Percentiles rank a stretch among this genome's conserved stretches.
Evolutionary conservation across 2,329 filamentous ascomycete species (phyloP).

Genomic region (Ascochyta lentis): DNA sequence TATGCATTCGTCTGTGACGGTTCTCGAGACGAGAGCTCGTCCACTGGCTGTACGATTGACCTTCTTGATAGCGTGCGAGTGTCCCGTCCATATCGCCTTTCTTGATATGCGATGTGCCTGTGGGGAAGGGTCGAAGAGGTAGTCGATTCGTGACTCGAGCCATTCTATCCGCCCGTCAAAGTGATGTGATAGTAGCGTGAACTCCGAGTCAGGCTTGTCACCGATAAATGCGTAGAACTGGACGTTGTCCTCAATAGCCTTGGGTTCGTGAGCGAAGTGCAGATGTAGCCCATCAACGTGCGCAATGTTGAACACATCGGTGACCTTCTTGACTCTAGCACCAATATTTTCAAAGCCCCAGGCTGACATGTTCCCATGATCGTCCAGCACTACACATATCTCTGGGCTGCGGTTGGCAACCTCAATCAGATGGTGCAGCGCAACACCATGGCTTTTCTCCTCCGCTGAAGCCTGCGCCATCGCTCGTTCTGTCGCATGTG

Average conservation of each 20-base stretch:
- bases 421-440: slow-evolving; percentile 83
- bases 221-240: slow-evolving; percentile 78
- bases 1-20: slow-evolving; percentile 77
- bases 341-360: slow-evolving; percentile 92
- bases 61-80: slow-evolving; percentile 80
- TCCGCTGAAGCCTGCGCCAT: slow-evolving; percentile 67
- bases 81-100: slow-evolving; percentile 79
- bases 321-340: slow-evolving; percentile 68
- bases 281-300: slow-evolving; percentile 69
- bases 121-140: slow-evolving; percentile 77
- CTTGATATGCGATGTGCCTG: slow-evolving; percentile 64
- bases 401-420: slow-evolving; percentile 86
- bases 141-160: slow-evolving; percentile 78
- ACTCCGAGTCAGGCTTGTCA: slow-evolving; percentile 63
- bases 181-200: slow-evolving; percentile 80
- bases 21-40: slow-evolving; percentile 79
- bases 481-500: slow-evolving; percentile 75
- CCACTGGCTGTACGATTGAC: slow-evolving; percentile 86
- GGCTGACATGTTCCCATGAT: slow-evolving; percentile 83
- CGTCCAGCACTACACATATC: slow-evolving; percentile 84
- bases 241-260: slow-evolving; percentile 61
- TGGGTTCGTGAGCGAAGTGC: slow-evolving; percentile 45
- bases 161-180: slow-evolving; percentile 86
- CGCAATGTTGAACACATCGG: slow-evolving; percentile 83
- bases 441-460: slow-evolving; percentile 69